Evolutionary conservation across 371 early-diverging fungal genomes (phyloP).

Genomic region (Thermomucor indicae-seudaticae): DNA sequence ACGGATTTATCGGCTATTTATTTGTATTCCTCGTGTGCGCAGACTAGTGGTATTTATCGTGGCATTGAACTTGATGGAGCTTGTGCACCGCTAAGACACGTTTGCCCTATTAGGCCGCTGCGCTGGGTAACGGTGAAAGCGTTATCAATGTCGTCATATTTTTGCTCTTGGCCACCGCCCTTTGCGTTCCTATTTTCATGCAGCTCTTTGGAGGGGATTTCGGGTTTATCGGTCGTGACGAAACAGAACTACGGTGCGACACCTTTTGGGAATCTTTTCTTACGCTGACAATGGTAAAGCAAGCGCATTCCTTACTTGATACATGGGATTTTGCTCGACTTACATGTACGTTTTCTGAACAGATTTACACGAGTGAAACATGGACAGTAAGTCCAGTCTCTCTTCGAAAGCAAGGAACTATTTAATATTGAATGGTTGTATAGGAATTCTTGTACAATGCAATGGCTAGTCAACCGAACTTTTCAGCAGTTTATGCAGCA

Average conservation of each 20-base stretch:
- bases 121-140: slow-evolving; percentile 48
- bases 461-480: slow-evolving; percentile 44
- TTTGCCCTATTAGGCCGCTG: slow-evolving; percentile 20
- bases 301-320: not conserved
- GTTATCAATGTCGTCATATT: slow-evolving; percentile 40
- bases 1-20: slow-evolving; percentile 48
- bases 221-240: slow-evolving; percentile 13
- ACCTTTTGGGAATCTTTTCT: slow-evolving; percentile 46
- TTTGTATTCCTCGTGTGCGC: slow-evolving; percentile 51
- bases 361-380: slow-evolving; percentile 56
- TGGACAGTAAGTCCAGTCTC: slow-evolving; percentile 56
- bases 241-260: slow-evolving; percentile 31
- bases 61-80: not conserved
- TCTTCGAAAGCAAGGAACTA: no score
- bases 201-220: slow-evolving; percentile 48
- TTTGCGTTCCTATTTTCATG: slow-evolving; percentile 43
- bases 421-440: no score
- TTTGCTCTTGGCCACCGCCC: slow-evolving; percentile 31
- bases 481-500: slow-evolving; percentile 44
- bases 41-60: slow-evolving; percentile 36
- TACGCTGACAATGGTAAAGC: slow-evolving; percentile 46
- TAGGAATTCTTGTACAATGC: slow-evolving; percentile 48
- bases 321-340: not conserved
- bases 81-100: not conserved
- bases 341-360: not conserved